Conservation (phyloP, 208 protist genomes). For the Novymonas esmeraldas region DNA sequence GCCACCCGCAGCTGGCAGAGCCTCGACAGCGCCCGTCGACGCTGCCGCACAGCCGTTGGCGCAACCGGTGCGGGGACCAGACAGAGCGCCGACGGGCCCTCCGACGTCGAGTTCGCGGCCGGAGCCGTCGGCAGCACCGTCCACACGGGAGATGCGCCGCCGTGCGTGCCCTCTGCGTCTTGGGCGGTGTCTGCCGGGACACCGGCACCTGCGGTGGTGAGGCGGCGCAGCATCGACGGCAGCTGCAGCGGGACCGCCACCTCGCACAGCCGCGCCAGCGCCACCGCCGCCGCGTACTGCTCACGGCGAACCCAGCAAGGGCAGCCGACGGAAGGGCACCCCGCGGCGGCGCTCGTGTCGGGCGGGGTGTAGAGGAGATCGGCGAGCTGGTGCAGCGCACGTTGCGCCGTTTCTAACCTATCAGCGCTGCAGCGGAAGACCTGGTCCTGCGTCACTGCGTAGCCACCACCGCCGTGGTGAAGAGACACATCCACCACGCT, state of each 20-base stretch:
- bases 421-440: conserved; percentile 25
- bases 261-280: conserved; percentile 58
- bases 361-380: conserved; percentile 26
- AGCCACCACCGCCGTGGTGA: neutral
- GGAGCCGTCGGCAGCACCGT: too few species aligned
- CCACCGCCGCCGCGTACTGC: conserved; percentile 29
- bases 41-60: conserved; percentile 35
- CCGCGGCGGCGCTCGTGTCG: conserved; percentile 4
- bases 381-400: conserved; percentile 34
- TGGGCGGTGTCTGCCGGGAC: conserved; percentile 1
- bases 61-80: conserved; percentile 36
- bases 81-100: too few species aligned
- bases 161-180: too few species aligned
- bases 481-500: conserved; percentile 4
- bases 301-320: conserved; percentile 18
- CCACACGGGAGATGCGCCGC: too few species aligned
- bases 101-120: too few species aligned
- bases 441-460: conserved; percentile 14
- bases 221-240: conserved; percentile 37
- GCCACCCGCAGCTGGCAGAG: conserved; percentile 48
- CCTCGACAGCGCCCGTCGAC: conserved; percentile 42
- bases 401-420: conserved; percentile 41
- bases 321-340: conserved; percentile 15
- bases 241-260: conserved; percentile 57
- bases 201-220: neutral